Evolutionary conservation across 2,329 filamentous ascomycete species (phyloP).

Genomic region (Fulvia fulva): DNA sequence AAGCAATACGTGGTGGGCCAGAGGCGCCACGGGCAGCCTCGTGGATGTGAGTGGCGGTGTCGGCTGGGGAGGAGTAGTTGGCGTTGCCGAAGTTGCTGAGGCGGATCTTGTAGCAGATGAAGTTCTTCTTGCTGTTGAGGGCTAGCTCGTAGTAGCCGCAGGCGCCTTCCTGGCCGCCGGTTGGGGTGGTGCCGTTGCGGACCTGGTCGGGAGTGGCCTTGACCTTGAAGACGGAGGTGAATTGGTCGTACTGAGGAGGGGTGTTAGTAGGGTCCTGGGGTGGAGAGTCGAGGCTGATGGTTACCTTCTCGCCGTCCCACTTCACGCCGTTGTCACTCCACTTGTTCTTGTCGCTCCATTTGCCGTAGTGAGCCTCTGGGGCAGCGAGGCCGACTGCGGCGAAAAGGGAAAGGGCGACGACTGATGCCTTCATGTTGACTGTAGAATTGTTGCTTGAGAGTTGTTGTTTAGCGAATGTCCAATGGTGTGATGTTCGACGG

Average conservation of each 20-base stretch:
- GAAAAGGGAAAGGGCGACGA: conserved; percentile 16
- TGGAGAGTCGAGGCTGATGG: background rate
- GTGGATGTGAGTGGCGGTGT: conserved; percentile 55
- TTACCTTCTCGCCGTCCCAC: conserved; percentile 1
- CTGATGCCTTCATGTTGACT: conserved; percentile 20
- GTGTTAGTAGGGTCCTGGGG: background rate
- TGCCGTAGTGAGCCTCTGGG: conserved; percentile 14
- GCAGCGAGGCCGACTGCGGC: conserved; percentile 16
- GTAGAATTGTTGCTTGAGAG: conserved; percentile 3
- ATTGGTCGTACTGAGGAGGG: conserved; percentile 24
- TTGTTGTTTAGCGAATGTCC: background rate
- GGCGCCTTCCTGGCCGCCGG: conserved; percentile 35
- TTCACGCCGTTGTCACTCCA: conserved; percentile 5
- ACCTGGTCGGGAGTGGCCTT: conserved; percentile 50
- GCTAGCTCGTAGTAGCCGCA: conserved; percentile 51
- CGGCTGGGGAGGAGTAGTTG: conserved; percentile 49
- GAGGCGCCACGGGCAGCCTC: conserved; percentile 44
- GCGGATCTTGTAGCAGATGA: conserved; percentile 51
- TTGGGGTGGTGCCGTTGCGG: conserved; percentile 39
- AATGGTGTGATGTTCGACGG: background rate
- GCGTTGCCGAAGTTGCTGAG: conserved; percentile 47
- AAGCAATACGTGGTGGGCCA: conserved; percentile 51
- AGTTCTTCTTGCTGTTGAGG: conserved; percentile 47
- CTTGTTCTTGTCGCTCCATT: background rate
- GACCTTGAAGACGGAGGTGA: conserved; percentile 50